A percentile compares a stretch with the other conserved stretches of the same genome.
These are phyloP conservation scores for Inonotus obliquus DNA, from an alignment of 1,284 basidiomycete genomes.

Conservation along the genomic window DNA sequence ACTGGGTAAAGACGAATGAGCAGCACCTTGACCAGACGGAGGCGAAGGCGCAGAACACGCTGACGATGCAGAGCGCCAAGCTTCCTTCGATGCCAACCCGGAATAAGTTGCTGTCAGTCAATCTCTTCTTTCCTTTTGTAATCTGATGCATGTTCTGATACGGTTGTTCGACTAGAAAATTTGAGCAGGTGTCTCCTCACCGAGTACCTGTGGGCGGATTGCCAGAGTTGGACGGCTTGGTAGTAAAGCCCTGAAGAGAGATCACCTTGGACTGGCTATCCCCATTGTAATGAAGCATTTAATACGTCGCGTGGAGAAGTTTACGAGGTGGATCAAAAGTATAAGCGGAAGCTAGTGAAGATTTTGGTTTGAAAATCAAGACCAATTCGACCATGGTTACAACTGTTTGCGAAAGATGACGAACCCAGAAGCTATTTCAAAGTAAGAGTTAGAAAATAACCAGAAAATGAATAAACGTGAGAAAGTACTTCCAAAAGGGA, in stretches of 20 bases:
- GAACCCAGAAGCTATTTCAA: no score
- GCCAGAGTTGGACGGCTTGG: constrained; percentile 40
- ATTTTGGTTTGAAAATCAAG: no score
- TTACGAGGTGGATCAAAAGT: no score
- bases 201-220: constrained; percentile 43
- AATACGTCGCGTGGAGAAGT: no score
- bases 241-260: constrained; percentile 36
- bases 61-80: constrained; percentile 47
- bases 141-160: background rate
- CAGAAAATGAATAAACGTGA: background rate
- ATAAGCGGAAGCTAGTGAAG: no score
- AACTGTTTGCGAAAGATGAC: no score
- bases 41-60: constrained; percentile 38
- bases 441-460: no score
- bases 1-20: constrained; percentile 49
- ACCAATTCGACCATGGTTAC: no score
- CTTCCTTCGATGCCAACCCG: constrained; percentile 52
- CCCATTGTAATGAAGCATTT: background rate
- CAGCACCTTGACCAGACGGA: constrained; percentile 50
- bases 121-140: background rate
- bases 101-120: constrained; percentile 64
- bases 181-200: constrained; percentile 49
- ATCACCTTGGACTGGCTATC: constrained; percentile 18
- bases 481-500: constrained; percentile 5
- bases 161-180: constrained; percentile 29